A percentile compares a stretch with the other conserved stretches of the same genome.
phyloP scores from a whole-genome alignment of 208 protist species.

The Acanthamoeba castellanii region DNA sequence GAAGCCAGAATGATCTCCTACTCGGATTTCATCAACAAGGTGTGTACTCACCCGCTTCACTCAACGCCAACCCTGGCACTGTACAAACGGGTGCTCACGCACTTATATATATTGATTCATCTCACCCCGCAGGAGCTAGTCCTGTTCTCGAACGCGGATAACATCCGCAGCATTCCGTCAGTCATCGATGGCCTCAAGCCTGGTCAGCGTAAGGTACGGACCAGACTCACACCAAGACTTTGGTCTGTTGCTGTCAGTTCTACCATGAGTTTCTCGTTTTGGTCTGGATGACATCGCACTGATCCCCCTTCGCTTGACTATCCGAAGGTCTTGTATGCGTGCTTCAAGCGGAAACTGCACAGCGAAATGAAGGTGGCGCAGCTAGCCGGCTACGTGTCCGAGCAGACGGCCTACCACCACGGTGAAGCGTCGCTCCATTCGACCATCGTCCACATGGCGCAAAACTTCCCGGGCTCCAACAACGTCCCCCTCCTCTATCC shows the following conservation, averaged over 20 bases:
- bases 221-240: background rate
- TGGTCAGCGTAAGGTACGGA: slow-evolving; percentile 96
- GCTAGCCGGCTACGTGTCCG: slow-evolving; percentile 96
- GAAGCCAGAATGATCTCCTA: slow-evolving; percentile 78
- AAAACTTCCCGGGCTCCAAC: slow-evolving; percentile 98
- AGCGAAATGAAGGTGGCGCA: slow-evolving; percentile 99
- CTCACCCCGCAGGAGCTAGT: slow-evolving; percentile 95
- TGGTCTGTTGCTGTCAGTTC: background rate
- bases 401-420: slow-evolving; percentile 99
- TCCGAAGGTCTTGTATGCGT: slow-evolving; percentile 96
- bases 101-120: background rate
- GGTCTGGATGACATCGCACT: background rate
- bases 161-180: slow-evolving; percentile 94
- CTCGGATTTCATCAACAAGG: slow-evolving; percentile 98
- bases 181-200: slow-evolving; percentile 99
- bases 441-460: slow-evolving; percentile 99
- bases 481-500: slow-evolving; percentile 99
- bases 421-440: slow-evolving; percentile 97
- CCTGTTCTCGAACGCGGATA: slow-evolving; percentile 98
- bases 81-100: background rate
- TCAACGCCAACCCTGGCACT: background rate
- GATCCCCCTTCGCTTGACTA: background rate
- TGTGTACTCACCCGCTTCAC: background rate
- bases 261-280: background rate
- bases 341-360: slow-evolving; percentile 99